Evolutionary conservation across 176 grass and related monocot species (phyloP).

Genomic region (Raddia guianensis): DNA sequence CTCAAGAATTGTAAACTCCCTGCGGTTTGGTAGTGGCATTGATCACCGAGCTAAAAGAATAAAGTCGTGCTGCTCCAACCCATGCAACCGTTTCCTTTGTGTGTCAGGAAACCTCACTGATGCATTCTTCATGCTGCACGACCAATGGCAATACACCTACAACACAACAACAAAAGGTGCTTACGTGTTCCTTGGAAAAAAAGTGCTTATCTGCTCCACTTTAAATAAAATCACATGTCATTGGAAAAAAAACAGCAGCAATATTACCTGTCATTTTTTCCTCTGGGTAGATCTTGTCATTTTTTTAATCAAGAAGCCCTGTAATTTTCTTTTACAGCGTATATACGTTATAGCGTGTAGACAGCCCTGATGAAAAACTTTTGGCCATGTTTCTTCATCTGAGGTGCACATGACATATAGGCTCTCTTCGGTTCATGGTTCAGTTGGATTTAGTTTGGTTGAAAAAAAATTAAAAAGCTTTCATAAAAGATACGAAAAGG

Average conservation of each 20-base stretch:
- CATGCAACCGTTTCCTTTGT: conserved; percentile 12
- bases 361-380: background rate
- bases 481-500: too few species aligned
- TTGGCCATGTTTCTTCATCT: conserved; percentile 10
- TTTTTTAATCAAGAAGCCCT: too few species aligned
- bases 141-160: background rate
- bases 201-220: conserved; percentile 3
- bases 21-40: background rate
- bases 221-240: background rate
- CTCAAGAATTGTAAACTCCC: conserved; percentile 20
- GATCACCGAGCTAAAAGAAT: conserved; percentile 13
- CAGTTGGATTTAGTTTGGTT: too few species aligned
- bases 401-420: background rate
- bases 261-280: too few species aligned
- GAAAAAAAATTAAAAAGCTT: too few species aligned
- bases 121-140: background rate
- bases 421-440: too few species aligned
- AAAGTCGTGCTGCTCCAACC: background rate
- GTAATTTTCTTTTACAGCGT: background rate
- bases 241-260: too few species aligned
- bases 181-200: background rate
- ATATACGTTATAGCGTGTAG: background rate
- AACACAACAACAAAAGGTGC: background rate
- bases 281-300: too few species aligned
- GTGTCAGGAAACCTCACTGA: background rate